Percentiles rank a stretch among this genome's conserved stretches.
Conservation (phyloP, 1,284 basidiomycete genomes). For the Marasmius tenuissimus region DNA sequence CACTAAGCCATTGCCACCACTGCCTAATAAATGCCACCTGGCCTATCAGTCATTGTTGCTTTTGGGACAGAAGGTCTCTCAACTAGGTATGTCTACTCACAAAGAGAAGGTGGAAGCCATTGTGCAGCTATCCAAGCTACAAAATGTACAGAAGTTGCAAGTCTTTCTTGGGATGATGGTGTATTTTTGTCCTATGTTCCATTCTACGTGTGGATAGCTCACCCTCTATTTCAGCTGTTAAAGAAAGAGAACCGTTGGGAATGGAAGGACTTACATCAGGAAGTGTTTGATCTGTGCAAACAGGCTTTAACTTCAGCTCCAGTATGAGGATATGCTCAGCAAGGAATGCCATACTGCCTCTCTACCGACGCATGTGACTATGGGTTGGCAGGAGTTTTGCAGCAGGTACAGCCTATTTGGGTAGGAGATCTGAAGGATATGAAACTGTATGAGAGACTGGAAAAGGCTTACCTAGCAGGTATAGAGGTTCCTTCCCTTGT, state of each 20-base stretch:
- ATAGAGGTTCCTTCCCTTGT: constrained; percentile 20
- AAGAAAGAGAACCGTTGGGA: constrained; percentile 23
- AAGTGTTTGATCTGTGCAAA: constrained; percentile 26
- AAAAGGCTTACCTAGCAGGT: constrained; percentile 13
- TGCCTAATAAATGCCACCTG: constrained; percentile 28
- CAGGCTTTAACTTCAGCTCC: constrained; percentile 25
- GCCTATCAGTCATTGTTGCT: constrained; percentile 26
- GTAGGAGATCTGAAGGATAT: constrained; percentile 13
- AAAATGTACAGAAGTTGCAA: constrained; percentile 22
- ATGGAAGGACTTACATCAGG: constrained; percentile 24
- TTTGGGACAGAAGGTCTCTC: constrained; percentile 31
- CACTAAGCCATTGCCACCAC: constrained; percentile 22
- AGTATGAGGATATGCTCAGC: constrained; percentile 29
- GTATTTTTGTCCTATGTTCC: constrained; percentile 32
- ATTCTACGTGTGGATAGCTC: constrained; percentile 27
- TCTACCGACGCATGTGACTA: constrained; percentile 40
- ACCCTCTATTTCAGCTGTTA: constrained; percentile 24
- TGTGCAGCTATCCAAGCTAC: constrained; percentile 17
- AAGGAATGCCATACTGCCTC: constrained; percentile 29
- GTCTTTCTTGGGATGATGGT: constrained; percentile 29
- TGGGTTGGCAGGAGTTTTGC: constrained; percentile 29
- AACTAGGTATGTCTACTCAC: constrained; percentile 30
- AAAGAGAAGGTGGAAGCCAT: constrained; percentile 30
- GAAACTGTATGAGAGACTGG: neutral
- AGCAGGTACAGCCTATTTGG: constrained; percentile 16